Conservation (phyloP, 2,329 filamentous ascomycete species). For the Botrytis hyacinthi region DNA sequence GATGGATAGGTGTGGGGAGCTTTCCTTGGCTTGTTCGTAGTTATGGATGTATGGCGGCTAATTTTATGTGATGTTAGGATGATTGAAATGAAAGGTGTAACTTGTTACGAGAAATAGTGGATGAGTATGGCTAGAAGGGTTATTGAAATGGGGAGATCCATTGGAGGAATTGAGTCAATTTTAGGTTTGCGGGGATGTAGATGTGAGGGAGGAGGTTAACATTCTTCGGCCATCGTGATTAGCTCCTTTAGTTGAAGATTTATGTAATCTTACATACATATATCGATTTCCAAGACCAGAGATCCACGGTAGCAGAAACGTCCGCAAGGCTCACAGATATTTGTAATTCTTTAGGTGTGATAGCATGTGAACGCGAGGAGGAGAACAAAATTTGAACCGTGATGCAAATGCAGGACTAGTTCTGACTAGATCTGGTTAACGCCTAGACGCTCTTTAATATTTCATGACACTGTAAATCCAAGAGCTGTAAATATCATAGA, state of each 20-base stretch:
- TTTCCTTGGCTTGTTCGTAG: not conserved
- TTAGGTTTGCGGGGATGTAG: not conserved
- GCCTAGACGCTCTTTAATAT: not conserved
- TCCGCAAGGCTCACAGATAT: not conserved
- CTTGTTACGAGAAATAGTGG: not conserved
- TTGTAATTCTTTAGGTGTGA: not conserved
- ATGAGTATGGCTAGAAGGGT: not conserved
- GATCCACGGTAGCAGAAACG: not conserved
- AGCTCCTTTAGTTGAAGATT: not conserved
- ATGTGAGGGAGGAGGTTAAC: not conserved
- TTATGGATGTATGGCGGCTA: not conserved
- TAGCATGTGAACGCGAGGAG: not conserved
- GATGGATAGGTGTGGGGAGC: not conserved
- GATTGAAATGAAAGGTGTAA: not conserved
- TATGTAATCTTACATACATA: not conserved
- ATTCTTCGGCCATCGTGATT: not conserved
- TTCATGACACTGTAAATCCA: not conserved
- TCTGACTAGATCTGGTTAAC: not conserved
- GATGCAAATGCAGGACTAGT: not conserved
- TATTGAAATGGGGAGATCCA: not conserved
- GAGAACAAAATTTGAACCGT: not conserved
- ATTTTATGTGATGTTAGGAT: not conserved
- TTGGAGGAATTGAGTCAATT: not conserved
- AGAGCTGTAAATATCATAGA: not conserved
- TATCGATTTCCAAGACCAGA: not conserved